These are phyloP conservation scores for Filobasidium uniguttulatum DNA, from an alignment of 1,284 basidiomycete species.

Conservation along the genomic window DNA sequence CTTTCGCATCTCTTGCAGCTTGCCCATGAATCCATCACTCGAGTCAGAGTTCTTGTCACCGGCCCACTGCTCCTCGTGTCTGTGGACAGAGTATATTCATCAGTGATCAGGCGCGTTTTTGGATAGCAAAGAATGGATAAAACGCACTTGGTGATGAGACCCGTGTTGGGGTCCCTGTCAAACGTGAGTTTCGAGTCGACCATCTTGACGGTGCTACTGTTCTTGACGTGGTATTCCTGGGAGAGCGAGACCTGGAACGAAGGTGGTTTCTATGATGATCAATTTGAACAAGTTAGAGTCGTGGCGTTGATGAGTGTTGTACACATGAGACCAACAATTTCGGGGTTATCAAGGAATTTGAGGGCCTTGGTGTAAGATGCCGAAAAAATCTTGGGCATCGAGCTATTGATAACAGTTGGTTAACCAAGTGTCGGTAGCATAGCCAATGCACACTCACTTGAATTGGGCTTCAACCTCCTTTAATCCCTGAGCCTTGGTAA, in stretches of 20 bases:
- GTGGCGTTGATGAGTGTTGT: not conserved
- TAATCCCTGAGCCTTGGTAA: constrained; percentile 24
- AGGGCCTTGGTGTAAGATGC: constrained; percentile 18
- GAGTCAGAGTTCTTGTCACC: constrained; percentile 25
- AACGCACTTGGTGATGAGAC: constrained; percentile 22
- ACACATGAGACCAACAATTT: constrained; percentile 19
- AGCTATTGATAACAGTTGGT: constrained; percentile 1
- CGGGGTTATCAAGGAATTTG: constrained; percentile 26
- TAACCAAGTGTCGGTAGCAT: not conserved
- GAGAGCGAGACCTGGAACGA: constrained; percentile 26
- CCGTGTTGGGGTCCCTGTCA: constrained; percentile 23
- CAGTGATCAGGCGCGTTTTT: not conserved
- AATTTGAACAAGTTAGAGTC: not conserved
- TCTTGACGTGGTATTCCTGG: constrained; percentile 24
- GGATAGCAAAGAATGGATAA: not conserved
- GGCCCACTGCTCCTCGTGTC: constrained; percentile 29
- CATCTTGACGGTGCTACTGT: constrained; percentile 18
- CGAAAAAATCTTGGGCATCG: constrained; percentile 26
- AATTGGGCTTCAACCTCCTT: constrained; percentile 27
- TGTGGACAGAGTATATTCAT: constrained; percentile 3
- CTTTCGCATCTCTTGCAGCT: constrained; percentile 26
- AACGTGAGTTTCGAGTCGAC: constrained; percentile 26
- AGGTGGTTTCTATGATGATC: constrained; percentile 22
- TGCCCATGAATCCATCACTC: constrained; percentile 26
- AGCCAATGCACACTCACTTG: constrained; percentile 16